Percentiles rank a stretch among this genome's conserved stretches.
Conservation (phyloP, 371 early-diverging fungal genomes). For the Mucor sp. region DNA sequence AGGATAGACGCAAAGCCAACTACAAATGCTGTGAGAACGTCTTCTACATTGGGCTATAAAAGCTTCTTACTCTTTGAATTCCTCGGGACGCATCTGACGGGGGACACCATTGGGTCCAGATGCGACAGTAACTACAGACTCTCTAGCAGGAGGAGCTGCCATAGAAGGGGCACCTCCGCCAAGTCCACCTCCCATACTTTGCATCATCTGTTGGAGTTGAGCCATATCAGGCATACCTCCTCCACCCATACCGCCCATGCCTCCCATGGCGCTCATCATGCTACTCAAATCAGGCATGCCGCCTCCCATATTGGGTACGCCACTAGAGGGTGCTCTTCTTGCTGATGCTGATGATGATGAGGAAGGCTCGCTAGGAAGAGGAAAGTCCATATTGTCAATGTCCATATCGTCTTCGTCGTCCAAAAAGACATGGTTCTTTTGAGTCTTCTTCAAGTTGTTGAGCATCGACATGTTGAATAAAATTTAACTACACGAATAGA, state of each 20-base stretch:
- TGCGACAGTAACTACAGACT: conserved; percentile 31
- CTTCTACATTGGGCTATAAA: neutral
- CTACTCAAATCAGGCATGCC: conserved; percentile 39
- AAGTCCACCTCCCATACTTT: conserved; percentile 16
- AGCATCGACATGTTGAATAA: conserved; percentile 42
- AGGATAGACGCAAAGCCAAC: conserved; percentile 72
- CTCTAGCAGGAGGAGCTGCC: conserved; percentile 3
- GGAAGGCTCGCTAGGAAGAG: conserved; percentile 48
- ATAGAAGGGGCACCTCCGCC: neutral
- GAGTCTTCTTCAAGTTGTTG: conserved; percentile 43
- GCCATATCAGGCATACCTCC: conserved; percentile 30
- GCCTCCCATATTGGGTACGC: conserved; percentile 9
- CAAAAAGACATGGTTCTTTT: conserved; percentile 44
- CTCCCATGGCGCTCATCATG: conserved; percentile 34
- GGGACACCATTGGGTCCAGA: conserved; percentile 36
- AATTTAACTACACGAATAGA: neutral
- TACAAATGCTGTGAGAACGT: conserved; percentile 8
- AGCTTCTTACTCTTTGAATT: conserved; percentile 38
- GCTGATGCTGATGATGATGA: conserved; percentile 9
- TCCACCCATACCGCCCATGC: conserved; percentile 12
- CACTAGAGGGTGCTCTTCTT: neutral
- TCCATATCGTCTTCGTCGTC: conserved; percentile 56
- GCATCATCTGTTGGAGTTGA: conserved; percentile 36
- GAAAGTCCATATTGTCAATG: conserved; percentile 73
- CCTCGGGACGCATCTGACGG: conserved; percentile 38